A percentile compares a stretch with the other conserved stretches of the same genome.
phyloP scores from a whole-genome alignment of 139 green algal species.

The Pseudopediastrum boryanum region DNA sequence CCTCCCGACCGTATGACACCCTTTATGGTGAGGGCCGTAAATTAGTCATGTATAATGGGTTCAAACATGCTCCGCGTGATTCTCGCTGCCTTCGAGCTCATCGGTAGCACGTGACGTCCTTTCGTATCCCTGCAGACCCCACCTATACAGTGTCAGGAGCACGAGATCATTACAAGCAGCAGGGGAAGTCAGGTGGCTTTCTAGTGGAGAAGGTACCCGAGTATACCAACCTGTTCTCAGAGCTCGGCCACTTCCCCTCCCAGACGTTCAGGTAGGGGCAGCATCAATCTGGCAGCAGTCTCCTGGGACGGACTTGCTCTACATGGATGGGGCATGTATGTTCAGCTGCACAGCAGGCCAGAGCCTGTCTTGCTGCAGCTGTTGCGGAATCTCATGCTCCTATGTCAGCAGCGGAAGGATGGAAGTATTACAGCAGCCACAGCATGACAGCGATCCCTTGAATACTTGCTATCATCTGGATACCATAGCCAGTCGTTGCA shows the following conservation, averaged over 20 bases:
- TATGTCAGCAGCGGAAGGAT: no score
- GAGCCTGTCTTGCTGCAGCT: no score
- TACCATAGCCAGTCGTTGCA: no score
- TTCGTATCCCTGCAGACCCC: conserved; percentile 55
- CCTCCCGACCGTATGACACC: conserved; percentile 53
- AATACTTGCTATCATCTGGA: no score
- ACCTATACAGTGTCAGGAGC: conserved; percentile 70
- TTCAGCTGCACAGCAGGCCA: no score
- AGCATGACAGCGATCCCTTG: no score
- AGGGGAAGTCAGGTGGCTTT: conserved; percentile 61
- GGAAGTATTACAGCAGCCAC: no score
- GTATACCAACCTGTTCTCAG: conserved; percentile 72
- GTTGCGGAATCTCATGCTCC: no score
- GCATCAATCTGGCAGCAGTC: no score
- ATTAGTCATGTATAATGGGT: not conserved
- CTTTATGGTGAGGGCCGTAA: conserved; percentile 50
- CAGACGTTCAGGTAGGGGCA: conserved; percentile 44
- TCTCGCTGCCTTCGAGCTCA: not conserved
- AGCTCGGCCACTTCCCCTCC: conserved; percentile 63
- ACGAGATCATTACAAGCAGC: conserved; percentile 73
- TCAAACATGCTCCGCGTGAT: not conserved
- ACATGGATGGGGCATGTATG: no score
- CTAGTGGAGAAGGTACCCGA: conserved; percentile 58
- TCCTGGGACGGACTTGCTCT: no score
- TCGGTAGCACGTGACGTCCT: not conserved